Conservation (phyloP, 768 basidiomycete genomes). For the Trametes cingulata region DNA sequence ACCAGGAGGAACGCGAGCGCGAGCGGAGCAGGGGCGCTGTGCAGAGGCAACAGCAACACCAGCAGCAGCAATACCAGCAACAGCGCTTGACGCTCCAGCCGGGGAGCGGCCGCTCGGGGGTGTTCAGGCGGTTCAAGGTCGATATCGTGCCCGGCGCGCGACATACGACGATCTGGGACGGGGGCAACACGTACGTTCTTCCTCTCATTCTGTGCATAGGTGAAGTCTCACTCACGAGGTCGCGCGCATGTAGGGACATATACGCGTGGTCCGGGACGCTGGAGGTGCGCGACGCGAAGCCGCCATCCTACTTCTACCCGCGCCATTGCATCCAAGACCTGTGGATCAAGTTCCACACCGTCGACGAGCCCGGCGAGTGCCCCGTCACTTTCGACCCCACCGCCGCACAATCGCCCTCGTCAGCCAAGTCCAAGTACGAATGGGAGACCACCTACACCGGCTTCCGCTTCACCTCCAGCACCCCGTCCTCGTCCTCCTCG, state of each 20-base stretch:
- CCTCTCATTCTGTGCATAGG: background rate
- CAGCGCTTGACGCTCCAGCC: background rate
- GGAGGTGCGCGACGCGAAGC: slow-evolving; percentile 13
- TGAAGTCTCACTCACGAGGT: background rate
- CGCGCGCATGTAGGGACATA: background rate
- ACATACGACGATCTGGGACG: slow-evolving; percentile 20
- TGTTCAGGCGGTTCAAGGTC: slow-evolving; percentile 11
- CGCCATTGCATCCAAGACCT: slow-evolving; percentile 13
- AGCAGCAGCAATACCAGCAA: no score
- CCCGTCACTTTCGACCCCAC: slow-evolving; percentile 4
- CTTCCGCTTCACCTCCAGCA: background rate
- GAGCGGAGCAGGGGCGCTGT: background rate
- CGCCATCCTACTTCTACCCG: slow-evolving; percentile 11
- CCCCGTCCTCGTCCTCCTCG: background rate
- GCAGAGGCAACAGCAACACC: no score
- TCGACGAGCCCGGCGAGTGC: slow-evolving; percentile 7
- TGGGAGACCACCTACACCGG: slow-evolving; percentile 7
- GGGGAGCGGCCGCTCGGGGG: background rate
- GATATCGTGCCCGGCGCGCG: slow-evolving; percentile 10
- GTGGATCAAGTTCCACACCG: slow-evolving; percentile 17
- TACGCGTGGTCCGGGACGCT: slow-evolving; percentile 21
- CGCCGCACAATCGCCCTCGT: background rate
- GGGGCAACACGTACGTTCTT: slow-evolving; percentile 5
- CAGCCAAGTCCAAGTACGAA: background rate
- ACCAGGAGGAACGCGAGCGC: background rate